Evolutionary conservation across 2,329 filamentous ascomycete genomes (phyloP).

Genomic region (Xylaria sp.): DNA sequence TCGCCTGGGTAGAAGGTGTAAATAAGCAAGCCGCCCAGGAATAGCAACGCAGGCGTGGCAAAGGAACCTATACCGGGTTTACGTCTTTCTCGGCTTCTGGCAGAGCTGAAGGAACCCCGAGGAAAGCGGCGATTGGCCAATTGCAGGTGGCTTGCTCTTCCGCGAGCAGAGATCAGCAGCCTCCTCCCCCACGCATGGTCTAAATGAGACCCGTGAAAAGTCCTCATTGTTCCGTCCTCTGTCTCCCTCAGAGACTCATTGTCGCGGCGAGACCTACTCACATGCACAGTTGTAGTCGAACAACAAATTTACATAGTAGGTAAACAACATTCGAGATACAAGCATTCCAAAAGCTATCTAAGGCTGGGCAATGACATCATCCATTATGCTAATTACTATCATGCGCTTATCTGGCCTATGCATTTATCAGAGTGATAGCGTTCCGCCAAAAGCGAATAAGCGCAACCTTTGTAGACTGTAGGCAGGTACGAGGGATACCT

Average conservation of each 20-base stretch:
- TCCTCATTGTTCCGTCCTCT: slow-evolving; percentile 32
- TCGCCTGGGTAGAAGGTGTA: slow-evolving; percentile 56
- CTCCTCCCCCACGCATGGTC: slow-evolving; percentile 29
- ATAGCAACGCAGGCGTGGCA: slow-evolving; percentile 48
- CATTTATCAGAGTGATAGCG: not conserved
- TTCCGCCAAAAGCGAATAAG: too few species aligned
- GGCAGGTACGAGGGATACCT: too few species aligned
- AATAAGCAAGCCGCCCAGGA: slow-evolving; percentile 53
- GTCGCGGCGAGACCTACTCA: not conserved
- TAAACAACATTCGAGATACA: slow-evolving; percentile 16
- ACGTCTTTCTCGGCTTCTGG: slow-evolving; percentile 35
- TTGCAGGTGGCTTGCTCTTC: slow-evolving; percentile 23
- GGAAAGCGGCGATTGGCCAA: slow-evolving; percentile 39
- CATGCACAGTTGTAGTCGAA: slow-evolving; percentile 1
- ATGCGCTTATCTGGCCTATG: not conserved
- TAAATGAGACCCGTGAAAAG: slow-evolving; percentile 31
- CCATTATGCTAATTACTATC: not conserved
- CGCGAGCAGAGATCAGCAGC: slow-evolving; percentile 31
- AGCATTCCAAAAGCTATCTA: not conserved
- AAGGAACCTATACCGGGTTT: slow-evolving; percentile 47
- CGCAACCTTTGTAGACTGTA: too few species aligned
- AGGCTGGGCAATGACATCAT: slow-evolving; percentile 7
- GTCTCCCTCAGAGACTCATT: slow-evolving; percentile 30
- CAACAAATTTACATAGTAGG: slow-evolving; percentile 6
- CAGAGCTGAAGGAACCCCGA: slow-evolving; percentile 46